Base-by-base conservation (phyloP, 139 green algal genomes). In the Penium margaritaceum region DNA sequence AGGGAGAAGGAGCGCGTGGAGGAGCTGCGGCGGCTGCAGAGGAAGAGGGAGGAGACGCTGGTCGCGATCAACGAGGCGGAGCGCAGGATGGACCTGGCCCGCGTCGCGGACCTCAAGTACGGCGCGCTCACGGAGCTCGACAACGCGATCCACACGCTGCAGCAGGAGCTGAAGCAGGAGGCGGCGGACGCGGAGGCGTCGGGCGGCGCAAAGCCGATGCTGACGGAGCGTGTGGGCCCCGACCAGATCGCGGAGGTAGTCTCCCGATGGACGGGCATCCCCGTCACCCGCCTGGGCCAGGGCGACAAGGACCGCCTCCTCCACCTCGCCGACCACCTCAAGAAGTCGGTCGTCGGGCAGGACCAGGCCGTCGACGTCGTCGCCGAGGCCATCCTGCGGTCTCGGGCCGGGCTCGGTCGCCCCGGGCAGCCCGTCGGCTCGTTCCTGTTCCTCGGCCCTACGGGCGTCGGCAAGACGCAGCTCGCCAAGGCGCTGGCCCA, bases 401-500 rank as follows among this genome's bases (percentile, higher is more conserved):
- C 70, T 24, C 81, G 87, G 5, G 90, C 88, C 0, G 90, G 90
- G 19, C 81, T 95, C 46, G 58, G 80, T 72, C 46, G 60, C 79
- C 3, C 75, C 70, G 57, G 84, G 51, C 79, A 85, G 70, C 74
- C 80, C 33, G 73, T 33, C 5, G 77, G 68, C 19, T 85, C 68
- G 65, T 96, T 97, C 85, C 81, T 97, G n/a, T 97, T 96, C 81
- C 83, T 95, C 43, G 91, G 91, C 3, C 91, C 91, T 6, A 75
- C 89, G 7, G 90, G 90, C 30, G 85, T 90, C 17, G 89, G 89
- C 73, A 95, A 95, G 78, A 95, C 89, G 2, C 89, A 95, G 79
- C 87, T 95, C 43, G 86, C 90, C 60, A 93, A 94, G 77, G 88
- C 86, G 33, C 83, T 92, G 37, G 90, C 87, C 5, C 72, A 75